phyloP scores from a whole-genome alignment of 768 basidiomycete species.

The Gautieria morchelliformis region DNA sequence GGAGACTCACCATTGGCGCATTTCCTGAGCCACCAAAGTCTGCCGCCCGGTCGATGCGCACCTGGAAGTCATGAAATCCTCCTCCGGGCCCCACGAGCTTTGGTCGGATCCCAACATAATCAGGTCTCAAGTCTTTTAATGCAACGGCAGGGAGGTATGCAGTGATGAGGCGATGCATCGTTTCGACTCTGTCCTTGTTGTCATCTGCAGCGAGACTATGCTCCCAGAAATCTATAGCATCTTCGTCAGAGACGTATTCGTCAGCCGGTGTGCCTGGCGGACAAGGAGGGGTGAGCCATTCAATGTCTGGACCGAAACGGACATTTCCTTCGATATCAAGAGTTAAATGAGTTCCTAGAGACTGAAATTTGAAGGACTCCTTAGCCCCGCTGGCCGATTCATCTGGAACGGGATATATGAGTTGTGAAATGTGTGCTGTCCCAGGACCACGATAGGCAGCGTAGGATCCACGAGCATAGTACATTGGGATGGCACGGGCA shows the following conservation, averaged over 20 bases:
- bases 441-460: slow-evolving; percentile 81
- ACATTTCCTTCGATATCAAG: slow-evolving; percentile 78
- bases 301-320: slow-evolving; percentile 87
- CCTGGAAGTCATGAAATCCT: slow-evolving; percentile 79
- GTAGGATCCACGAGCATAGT: slow-evolving; percentile 79
- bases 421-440: slow-evolving; percentile 49
- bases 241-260: slow-evolving; percentile 26
- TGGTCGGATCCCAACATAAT: slow-evolving; percentile 81
- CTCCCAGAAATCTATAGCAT: slow-evolving; percentile 69
- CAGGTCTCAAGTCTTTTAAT: slow-evolving; percentile 56
- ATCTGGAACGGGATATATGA: slow-evolving; percentile 85
- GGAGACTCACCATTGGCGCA: slow-evolving; percentile 62
- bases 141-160: slow-evolving; percentile 60
- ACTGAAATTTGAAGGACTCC: slow-evolving; percentile 58
- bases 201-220: slow-evolving; percentile 55
- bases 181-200: slow-evolving; percentile 33
- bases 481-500: slow-evolving; percentile 56
- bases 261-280: slow-evolving; percentile 17
- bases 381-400: slow-evolving; percentile 12
- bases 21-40: slow-evolving; percentile 21
- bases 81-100: slow-evolving; percentile 68
- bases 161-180: slow-evolving; percentile 66
- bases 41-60: slow-evolving; percentile 55
- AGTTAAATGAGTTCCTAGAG: slow-evolving; percentile 87
- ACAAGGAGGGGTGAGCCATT: slow-evolving; percentile 57